Evolutionary conservation across 139 green algal species (phyloP), one percentile per base, ranked within the genome.

Genomic region (Coelastrella sp.): DNA sequence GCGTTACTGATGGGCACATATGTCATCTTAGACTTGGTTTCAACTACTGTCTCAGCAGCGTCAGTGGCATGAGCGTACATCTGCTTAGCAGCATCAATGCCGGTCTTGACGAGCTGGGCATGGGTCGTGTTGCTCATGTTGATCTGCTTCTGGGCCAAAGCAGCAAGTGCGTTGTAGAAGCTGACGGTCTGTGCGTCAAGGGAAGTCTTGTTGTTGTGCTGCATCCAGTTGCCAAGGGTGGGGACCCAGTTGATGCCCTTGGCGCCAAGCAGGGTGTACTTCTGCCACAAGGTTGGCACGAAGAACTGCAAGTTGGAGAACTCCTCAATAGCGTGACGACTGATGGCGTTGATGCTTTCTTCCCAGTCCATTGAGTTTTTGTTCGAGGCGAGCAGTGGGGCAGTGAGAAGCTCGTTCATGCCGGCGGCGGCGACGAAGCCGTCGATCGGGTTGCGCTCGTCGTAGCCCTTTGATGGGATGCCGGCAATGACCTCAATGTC

Each of bases 271-370:
- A 40, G 7, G 17, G 32, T 67, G 80, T 43, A 79, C 43, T 62
- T 68, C 43, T 69, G 30, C 23, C 41, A 86, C 5, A 86, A 6
- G 2, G 37, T 51, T 4, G 80, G 80, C 48, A 86, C 45, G 34
- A 86, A 86, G 80, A 79, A 79, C 80, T 67, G 66, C 32, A 86
- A 27, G 43, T 79, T 86, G 23, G 80, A 79, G 48, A 79, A 86
- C 80, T 86, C 80, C 67, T 86, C 80, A 23, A 86, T 78, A 21
- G 27, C 67, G 80, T 86, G 80, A n/a, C 80, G 66, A 27, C 50
- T 86, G 50, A 86, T 79, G 50, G 80, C 80, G 32, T 86, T 59
- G 50, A 79, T 57, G 45, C 25, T 43, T 11, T 41, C 77, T 15
- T 75, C 3, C 40, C 38, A 74, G 27, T 84, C 77, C 0, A 23